Base-by-base conservation (phyloP, 1,139 yeast genomes). In the Spencermartinsiella ligniputridi region DNA sequence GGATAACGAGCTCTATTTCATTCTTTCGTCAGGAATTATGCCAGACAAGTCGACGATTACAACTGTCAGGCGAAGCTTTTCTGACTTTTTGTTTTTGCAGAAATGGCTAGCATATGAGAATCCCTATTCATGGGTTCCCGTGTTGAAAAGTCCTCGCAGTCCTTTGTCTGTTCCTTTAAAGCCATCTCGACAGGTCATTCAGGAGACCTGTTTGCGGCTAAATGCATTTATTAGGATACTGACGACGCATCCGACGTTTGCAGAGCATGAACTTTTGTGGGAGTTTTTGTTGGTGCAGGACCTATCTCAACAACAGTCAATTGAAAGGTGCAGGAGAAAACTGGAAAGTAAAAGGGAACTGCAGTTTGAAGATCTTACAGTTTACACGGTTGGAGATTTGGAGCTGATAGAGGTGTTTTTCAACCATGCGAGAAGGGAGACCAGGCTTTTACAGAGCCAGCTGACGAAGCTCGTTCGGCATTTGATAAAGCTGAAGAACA, bases 151-250 rank as follows among this genome's bases (percentile, higher is more conserved):
- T 2, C 53, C 56, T 25, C 51, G 58, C 15, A 60, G 61, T 32
- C 66, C 72, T 13, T 62, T 63, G 41, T 55, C 66, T 4, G 48
- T 71, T 1, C 61, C 66, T 4, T 56, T 68, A 15, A 56, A 62
- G 37, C 62, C 65, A 6, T 58, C 67, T 1, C 54, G 68, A 9
- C 58, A 63, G 48, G 61, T 72, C 20, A 62, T 75, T 21, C 78
- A 80, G 49, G 69, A 77, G 34, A 60, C 78, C 25, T 68, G 79
- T 38, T 73, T 72, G 32, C 66, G 67, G 33, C 56, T 81, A 40
- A 81, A 79, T 48, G 53, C 70, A 6, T 70, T 77, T 42, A 61
- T 81, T 19, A 64, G 69, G 30, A 62, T 71, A 11, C 52, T 79
- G 25, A 54, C 64, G 2, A 54, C 60, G 15, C 70, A 63, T 41